Base-by-base conservation (phyloP, 208 protist species). In the Trypanosoma brucei region DNA sequence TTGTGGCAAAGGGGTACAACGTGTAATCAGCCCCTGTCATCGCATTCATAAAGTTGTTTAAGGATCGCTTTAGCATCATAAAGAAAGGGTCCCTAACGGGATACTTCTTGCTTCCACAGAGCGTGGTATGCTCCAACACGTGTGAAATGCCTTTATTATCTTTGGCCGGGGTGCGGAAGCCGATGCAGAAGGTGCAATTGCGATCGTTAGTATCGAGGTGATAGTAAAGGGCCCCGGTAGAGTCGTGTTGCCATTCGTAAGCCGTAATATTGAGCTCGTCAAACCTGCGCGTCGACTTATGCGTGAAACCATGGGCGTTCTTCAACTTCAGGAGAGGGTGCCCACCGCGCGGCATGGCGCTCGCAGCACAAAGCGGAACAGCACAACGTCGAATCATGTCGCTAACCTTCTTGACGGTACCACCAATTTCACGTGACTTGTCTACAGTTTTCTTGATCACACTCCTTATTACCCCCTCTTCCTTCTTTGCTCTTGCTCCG, bases 101-200 rank as follows among this genome's bases (percentile, higher is more conserved):
- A 74, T 97, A 98, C 73, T 98, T 95, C 22, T 89, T 64, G 46
- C 91, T 97, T 22, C 97, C 97, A 78, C 97, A 99, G 22, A 99
- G 75, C 11, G 89, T 88, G 2, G 94, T 98, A 82, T 99, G 97
- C 78, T 99, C 97, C 57, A 98, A 78, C 30, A 99, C 97, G 72
- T 99, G 97, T 11, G 97, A 92, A 3, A 96, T 93, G 52, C 97
- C 97, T 35, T 96, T 98, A 59, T 75, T 83, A 68, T 98, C 93
- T 42, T 74, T 72, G 34, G 96, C 94, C 3, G 92, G 90, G 0
- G 97, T 99, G 59, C 93, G 82, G 69, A 98, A 98, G 33, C 92
- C 94, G 33, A 98, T 96, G 72, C 90, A 97, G 59, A 99, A 98
- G 8, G 93, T 96, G 70, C 98, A 98, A 69, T 98, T 98, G 11